Percentiles rank a stretch among this genome's conserved stretches.
phyloP scores from a whole-genome alignment of 345 rosid genomes.

The Gossypium mustelinum region DNA sequence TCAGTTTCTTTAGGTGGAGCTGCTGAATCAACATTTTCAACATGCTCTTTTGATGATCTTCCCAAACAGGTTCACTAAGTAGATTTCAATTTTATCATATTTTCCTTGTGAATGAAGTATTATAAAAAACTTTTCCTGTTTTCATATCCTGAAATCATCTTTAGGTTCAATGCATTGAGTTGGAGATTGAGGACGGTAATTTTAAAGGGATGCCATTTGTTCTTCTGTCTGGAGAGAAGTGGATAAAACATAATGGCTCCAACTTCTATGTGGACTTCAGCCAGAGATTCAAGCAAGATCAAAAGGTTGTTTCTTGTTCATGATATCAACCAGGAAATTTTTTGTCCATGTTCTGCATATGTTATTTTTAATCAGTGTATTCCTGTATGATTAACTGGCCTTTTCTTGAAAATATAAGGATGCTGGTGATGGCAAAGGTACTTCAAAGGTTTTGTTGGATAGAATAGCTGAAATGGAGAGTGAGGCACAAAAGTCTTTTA shows the following conservation, averaged over 20 bases:
- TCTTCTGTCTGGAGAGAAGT: conserved; percentile 57
- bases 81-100: conserved; percentile 12
- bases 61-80: conserved; percentile 51
- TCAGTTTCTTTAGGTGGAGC: conserved; percentile 57
- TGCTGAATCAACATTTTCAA: conserved; percentile 55
- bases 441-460: conserved; percentile 67
- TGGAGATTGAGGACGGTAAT: conserved; percentile 66
- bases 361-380: conserved; percentile 14
- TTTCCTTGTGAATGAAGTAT: conserved; percentile 4
- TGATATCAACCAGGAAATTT: conserved; percentile 1
- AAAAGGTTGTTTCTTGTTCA: conserved; percentile 52
- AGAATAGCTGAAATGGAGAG: conserved; percentile 74
- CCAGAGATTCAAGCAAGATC: conserved; percentile 44
- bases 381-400: conserved; percentile 8
- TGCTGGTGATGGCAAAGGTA: conserved; percentile 76
- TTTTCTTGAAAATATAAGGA: conserved; percentile 47
- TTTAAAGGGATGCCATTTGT: conserved; percentile 93
- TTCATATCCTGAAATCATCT: conserved; percentile 20
- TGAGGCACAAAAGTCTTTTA: conserved; percentile 95
- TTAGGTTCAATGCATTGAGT: conserved; percentile 71
- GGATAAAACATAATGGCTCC: conserved; percentile 72
- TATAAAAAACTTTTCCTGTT: not conserved
- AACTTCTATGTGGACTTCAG: conserved; percentile 76
- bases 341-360: conserved; percentile 8
- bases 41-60: conserved; percentile 38